These are phyloP conservation scores for Blastobotrys serpentis DNA, from an alignment of 1,139 yeast species.

Conservation along the genomic window DNA sequence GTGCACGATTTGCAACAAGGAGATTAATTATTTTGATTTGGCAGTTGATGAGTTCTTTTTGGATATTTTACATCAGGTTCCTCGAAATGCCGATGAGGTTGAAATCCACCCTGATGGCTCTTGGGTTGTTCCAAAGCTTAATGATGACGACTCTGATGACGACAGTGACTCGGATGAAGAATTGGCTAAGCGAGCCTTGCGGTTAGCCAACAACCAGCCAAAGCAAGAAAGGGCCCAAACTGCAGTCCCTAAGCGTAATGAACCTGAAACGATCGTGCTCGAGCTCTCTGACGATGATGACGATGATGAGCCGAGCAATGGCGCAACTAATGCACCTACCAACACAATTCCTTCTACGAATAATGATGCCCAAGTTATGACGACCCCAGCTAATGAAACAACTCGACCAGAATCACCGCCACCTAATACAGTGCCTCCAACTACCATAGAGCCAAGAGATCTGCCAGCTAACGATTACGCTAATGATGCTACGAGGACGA, in stretches of 20 bases:
- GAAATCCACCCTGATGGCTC: conserved; percentile 40
- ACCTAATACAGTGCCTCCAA: too few relatives aligned
- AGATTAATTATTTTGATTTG: conserved; percentile 34
- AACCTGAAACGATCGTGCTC: conserved; percentile 17
- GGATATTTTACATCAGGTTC: conserved; percentile 36
- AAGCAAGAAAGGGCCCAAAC: conserved; percentile 4
- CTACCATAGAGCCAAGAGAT: too few relatives aligned
- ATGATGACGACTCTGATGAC: conserved; percentile 22
- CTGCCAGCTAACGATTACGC: too few relatives aligned
- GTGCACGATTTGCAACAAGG: conserved; percentile 44
- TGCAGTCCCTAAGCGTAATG: conserved; percentile 3
- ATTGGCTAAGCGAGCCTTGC: conserved; percentile 8
- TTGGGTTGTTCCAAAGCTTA: conserved; percentile 34
- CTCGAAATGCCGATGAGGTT: conserved; percentile 35
- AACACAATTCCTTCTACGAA: too few relatives aligned
- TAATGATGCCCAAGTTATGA: background rate
- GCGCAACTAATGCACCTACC: too few relatives aligned
- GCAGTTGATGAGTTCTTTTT: conserved; percentile 41
- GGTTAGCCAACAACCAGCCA: background rate
- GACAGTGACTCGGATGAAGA: conserved; percentile 19
- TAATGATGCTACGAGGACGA: too few relatives aligned
- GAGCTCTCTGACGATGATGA: conserved; percentile 18
- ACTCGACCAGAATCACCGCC: too few relatives aligned
- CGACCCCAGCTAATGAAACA: conserved; percentile 1
- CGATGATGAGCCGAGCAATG: conserved; percentile 6